These are phyloP conservation scores for Stagonosporopsis vannaccii DNA, from an alignment of 2,329 filamentous ascomycete genomes.

Conservation along the genomic window DNA sequence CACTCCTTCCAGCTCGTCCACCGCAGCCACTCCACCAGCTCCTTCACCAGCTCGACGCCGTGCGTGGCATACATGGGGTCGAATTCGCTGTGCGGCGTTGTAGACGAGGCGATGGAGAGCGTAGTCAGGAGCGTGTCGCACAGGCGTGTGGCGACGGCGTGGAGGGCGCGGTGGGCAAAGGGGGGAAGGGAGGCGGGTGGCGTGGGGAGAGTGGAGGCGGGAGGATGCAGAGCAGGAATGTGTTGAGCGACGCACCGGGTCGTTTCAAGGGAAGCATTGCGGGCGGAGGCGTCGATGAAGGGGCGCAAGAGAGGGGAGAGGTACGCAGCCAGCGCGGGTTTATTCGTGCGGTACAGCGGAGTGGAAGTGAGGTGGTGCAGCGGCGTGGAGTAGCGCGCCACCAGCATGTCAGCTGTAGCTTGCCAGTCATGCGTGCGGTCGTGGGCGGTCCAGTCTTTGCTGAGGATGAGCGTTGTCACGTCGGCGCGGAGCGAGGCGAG, in stretches of 20 bases:
- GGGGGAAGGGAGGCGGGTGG: slow-evolving; percentile 24
- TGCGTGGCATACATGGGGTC: slow-evolving; percentile 18
- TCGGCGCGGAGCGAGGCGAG: slow-evolving; percentile 53
- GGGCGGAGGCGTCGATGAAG: slow-evolving; percentile 46
- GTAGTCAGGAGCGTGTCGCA: slow-evolving; percentile 46
- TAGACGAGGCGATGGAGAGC: slow-evolving; percentile 19
- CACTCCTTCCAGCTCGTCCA: slow-evolving; percentile 70
- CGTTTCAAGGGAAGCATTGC: slow-evolving; percentile 51
- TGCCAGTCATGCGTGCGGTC: slow-evolving; percentile 66
- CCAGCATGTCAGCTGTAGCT: slow-evolving; percentile 68
- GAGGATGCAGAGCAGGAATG: slow-evolving; percentile 25
- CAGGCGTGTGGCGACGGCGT: slow-evolving; percentile 39
- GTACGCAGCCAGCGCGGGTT: slow-evolving; percentile 34
- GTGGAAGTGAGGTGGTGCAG: slow-evolving; percentile 51
- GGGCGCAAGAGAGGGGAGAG: slow-evolving; percentile 42
- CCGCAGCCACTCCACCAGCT: slow-evolving; percentile 59
- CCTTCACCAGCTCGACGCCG: slow-evolving; percentile 44
- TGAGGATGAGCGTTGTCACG: slow-evolving; percentile 54
- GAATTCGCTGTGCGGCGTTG: slow-evolving; percentile 16
- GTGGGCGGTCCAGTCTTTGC: slow-evolving; percentile 24
- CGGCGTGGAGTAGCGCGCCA: slow-evolving; percentile 66
- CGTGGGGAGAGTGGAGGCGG: background rate
- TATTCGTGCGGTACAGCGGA: slow-evolving; percentile 24
- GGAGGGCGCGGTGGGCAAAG: slow-evolving; percentile 42
- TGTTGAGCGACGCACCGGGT: slow-evolving; percentile 59